Percentiles rank a stretch among this genome's conserved stretches.
Evolutionary conservation across 257 asterid species (phyloP).

Genomic region (Apocynum venetum): DNA sequence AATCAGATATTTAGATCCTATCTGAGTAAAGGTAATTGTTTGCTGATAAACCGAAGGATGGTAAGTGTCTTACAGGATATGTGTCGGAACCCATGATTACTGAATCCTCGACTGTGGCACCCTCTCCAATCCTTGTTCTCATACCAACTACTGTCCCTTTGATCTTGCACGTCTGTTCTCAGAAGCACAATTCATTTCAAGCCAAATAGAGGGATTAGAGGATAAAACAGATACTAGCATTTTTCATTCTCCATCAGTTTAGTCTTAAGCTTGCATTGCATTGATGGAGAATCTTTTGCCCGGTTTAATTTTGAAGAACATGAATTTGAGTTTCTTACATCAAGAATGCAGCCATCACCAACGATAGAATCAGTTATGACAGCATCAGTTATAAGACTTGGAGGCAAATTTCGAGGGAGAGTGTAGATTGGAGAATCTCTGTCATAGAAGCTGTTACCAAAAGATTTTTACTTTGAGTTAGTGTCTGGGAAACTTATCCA

Average conservation of each 20-base stretch:
- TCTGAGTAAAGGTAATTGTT: not conserved
- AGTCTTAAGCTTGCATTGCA: no score
- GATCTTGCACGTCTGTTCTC: conserved; percentile 68
- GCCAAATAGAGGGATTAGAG: not conserved
- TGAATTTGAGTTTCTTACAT: conserved; percentile 36
- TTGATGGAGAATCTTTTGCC: not conserved
- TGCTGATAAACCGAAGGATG: not conserved
- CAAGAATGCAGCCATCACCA: conserved; percentile 80
- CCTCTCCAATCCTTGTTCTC: conserved; percentile 58
- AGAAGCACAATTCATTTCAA: not conserved
- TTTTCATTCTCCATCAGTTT: no score
- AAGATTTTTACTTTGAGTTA: conserved; percentile 2
- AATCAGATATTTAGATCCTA: not conserved
- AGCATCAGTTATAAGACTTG: conserved; percentile 72
- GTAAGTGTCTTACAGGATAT: conserved; percentile 46
- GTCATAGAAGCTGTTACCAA: conserved; percentile 57
- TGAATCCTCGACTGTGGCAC: conserved; percentile 72
- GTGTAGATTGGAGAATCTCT: conserved; percentile 65
- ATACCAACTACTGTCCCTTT: conserved; percentile 71
- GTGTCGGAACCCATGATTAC: conserved; percentile 71
- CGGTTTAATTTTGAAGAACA: not conserved
- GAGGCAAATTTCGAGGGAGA: conserved; percentile 84
- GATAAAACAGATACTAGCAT: no score
- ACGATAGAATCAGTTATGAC: conserved; percentile 62
- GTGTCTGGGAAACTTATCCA: not conserved